Evolutionary conservation across 2,329 filamentous ascomycete genomes (phyloP).

Genomic region (Pestalotiopsis sp.): DNA sequence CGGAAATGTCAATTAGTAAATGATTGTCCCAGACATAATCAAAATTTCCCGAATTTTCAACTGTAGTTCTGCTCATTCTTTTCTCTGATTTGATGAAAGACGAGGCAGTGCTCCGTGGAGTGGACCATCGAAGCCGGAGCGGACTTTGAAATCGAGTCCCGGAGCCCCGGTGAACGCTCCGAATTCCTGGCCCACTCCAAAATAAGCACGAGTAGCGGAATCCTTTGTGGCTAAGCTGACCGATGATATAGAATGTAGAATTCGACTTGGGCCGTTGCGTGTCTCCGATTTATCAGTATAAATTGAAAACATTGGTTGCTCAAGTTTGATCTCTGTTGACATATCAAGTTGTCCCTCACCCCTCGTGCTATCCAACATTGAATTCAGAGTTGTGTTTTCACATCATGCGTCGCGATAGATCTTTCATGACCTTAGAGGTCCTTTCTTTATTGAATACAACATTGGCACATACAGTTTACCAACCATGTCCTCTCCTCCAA

Average conservation of each 20-base stretch:
- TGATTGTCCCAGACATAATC: too few species aligned
- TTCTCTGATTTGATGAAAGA: not conserved
- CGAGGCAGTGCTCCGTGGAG: not conserved
- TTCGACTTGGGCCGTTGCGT: not conserved
- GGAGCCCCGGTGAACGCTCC: not conserved
- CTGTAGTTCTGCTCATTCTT: too few species aligned
- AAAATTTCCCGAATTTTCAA: too few species aligned
- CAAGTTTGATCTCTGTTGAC: not conserved
- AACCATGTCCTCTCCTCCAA: conserved; percentile 9
- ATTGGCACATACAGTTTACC: not conserved
- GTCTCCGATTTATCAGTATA: not conserved
- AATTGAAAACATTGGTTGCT: not conserved
- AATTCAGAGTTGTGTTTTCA: not conserved
- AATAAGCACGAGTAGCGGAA: not conserved
- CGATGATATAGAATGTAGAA: not conserved
- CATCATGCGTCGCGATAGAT: not conserved
- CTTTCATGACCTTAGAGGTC: not conserved
- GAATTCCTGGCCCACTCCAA: not conserved
- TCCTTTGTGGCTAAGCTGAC: not conserved
- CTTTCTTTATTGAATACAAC: not conserved
- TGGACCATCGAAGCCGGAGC: not conserved
- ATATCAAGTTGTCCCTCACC: not conserved
- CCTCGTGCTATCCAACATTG: too few species aligned
- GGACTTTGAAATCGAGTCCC: not conserved
- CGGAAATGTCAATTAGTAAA: too few species aligned